Base-by-base conservation (phyloP, 805 yeast species). In the Scheffersomyces coipomensis region DNA sequence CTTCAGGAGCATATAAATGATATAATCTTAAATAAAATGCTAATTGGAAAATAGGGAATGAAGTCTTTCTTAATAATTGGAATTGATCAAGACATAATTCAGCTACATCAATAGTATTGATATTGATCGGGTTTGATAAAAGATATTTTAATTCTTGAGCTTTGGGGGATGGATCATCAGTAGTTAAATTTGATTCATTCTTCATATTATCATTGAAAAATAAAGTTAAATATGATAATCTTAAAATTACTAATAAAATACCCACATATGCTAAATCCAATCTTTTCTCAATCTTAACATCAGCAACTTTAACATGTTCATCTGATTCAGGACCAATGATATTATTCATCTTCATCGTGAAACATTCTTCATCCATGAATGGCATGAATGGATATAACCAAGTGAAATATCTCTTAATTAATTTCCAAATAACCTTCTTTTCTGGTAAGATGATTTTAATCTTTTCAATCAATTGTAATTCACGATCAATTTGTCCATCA, bases 31-130 rank as follows among this genome's bases (percentile, higher is more conserved):
- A 45, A 35, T 43, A 62, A 4, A 58, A 41, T 1, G 63, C 64
- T 26, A 64, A 52, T 41, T 62, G 68, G 16, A 66, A 40, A 2
- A 64, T 55, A 1, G 60, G 56, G 19, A 63, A 51, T 34, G 54
- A 55, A 2, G 62, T 46, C 27, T 60, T 56, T 43, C 78, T 56
- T 31, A 76, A 48, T 21, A 79, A 42, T 33, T 73, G 73, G 55
- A 80, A 80, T 45, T 76, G 81, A 42, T 75, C 72, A 33, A 81
- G 53, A 48, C 85, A 80, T 44, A 68, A 54, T 42, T 76, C 76
- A 0, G 85, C 82, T 19, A 73, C 73, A 39, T 62, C 70, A 23
- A 76, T 64, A 12, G 60, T 64, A 17, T 71, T 71, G 29, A 66
- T 56, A 13, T 71, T 68, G 16, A 79, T 64, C 3, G 81, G 81